Conservation (phyloP, 2,329 filamentous ascomycete genomes). For the Phialocephala subalpina region DNA sequence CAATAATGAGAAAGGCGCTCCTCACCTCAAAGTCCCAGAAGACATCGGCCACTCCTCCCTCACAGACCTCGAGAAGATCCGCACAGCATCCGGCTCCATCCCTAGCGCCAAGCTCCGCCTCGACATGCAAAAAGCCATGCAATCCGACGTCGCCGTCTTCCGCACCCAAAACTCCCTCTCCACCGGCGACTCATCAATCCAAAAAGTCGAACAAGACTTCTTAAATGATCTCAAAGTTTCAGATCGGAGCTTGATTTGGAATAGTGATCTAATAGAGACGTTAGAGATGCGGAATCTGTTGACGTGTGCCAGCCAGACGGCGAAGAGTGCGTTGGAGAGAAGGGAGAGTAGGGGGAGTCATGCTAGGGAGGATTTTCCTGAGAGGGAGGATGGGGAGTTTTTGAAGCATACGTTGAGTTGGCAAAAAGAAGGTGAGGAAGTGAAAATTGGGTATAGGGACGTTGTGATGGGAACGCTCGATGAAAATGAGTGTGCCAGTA, state of each 20-base stretch:
- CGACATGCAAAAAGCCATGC: slow-evolving; percentile 55
- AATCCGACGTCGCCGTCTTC: slow-evolving; percentile 54
- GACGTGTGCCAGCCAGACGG: slow-evolving; percentile 55
- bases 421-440: slow-evolving; percentile 51
- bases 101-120: slow-evolving; percentile 41
- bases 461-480: slow-evolving; percentile 54
- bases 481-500: slow-evolving; percentile 49
- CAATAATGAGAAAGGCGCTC: slow-evolving; percentile 50
- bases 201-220: slow-evolving; percentile 49
- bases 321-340: slow-evolving; percentile 50
- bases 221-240: slow-evolving; percentile 45
- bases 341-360: slow-evolving; percentile 55
- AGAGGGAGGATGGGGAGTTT: slow-evolving; percentile 52
- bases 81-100: slow-evolving; percentile 47
- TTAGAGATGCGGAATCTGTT: slow-evolving; percentile 55
- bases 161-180: slow-evolving; percentile 78
- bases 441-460: slow-evolving; percentile 50
- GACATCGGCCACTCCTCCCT: slow-evolving; percentile 39
- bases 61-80: slow-evolving; percentile 46
- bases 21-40: slow-evolving; percentile 82
- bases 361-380: slow-evolving; percentile 55
- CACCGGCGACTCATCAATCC: slow-evolving; percentile 81
- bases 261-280: slow-evolving; percentile 55
- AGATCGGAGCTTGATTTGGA: slow-evolving; percentile 57
- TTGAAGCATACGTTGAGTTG: slow-evolving; percentile 57